phyloP scores from a whole-genome alignment of 192 early-diverging fungal species.

The Backusella liffmaniae region DNA sequence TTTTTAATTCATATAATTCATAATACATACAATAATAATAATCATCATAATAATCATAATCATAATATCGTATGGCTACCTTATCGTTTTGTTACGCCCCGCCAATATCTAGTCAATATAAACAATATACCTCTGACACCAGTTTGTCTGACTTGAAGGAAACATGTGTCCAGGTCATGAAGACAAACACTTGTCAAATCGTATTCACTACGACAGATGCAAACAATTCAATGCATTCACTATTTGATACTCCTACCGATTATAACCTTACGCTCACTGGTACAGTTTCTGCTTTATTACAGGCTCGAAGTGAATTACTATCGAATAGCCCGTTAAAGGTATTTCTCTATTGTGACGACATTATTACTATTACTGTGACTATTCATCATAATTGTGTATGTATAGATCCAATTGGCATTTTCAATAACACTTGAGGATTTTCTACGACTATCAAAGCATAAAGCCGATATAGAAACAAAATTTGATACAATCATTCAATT shows the following conservation, averaged over 20 bases:
- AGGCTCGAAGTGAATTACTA: conserved; percentile 41
- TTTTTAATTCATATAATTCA: no score
- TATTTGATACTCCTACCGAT: conserved; percentile 39
- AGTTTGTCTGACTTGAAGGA: conserved; percentile 16
- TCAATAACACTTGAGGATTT: background rate
- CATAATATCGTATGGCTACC: background rate
- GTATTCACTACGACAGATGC: conserved; percentile 14
- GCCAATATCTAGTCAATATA: conserved; percentile 31
- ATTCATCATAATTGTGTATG: conserved; percentile 3
- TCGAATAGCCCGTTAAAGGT: conserved; percentile 48
- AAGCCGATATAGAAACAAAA: conserved; percentile 10
- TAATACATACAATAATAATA: background rate
- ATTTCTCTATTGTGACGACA: conserved; percentile 7
- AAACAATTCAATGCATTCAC: conserved; percentile 6
- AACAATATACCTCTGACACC: conserved; percentile 7
- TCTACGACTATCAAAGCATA: conserved; percentile 1
- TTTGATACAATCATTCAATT: conserved; percentile 20
- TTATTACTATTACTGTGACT: background rate
- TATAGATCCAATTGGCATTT: conserved; percentile 17
- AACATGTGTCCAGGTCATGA: conserved; percentile 25
- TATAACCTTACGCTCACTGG: conserved; percentile 51
- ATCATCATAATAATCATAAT: no score
- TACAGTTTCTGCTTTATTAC: conserved; percentile 37
- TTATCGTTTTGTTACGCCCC: conserved; percentile 33
- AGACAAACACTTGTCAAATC: conserved; percentile 27